Percentiles rank a stretch among this genome's conserved stretches.
phyloP scores from a whole-genome alignment of 2,329 filamentous ascomycete species.

The Hypoxylon sp. region DNA sequence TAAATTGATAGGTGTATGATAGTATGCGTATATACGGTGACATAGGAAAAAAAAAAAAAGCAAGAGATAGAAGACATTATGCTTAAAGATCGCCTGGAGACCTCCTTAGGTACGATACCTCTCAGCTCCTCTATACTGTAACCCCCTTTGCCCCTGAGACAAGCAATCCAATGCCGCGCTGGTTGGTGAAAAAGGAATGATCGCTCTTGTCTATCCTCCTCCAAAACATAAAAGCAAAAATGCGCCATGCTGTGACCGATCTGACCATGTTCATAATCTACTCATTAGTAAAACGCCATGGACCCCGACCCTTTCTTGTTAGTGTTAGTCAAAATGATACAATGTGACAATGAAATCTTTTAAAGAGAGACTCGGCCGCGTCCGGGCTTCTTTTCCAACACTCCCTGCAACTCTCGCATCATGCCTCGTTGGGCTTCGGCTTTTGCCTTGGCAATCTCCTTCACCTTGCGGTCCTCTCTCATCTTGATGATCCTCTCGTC shows the following conservation, averaged over 20 bases:
- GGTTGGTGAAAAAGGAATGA: slow-evolving; percentile 10
- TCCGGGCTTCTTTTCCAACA: slow-evolving; percentile 69
- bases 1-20: slow-evolving; percentile 7
- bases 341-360: slow-evolving; percentile 24
- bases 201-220: slow-evolving; percentile 30
- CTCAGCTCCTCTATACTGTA: slow-evolving; percentile 28
- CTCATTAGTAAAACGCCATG: slow-evolving; percentile 27
- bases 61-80: slow-evolving; percentile 36
- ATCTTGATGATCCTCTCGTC: slow-evolving; percentile 90
- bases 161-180: slow-evolving; percentile 19
- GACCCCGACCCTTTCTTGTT: slow-evolving; percentile 11
- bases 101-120: no score
- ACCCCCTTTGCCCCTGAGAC: slow-evolving; percentile 17
- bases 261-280: slow-evolving; percentile 34
- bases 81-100: slow-evolving; percentile 39
- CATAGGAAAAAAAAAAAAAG: slow-evolving; percentile 30
- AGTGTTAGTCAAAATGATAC: slow-evolving; percentile 29
- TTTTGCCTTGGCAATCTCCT: slow-evolving; percentile 75
- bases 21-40: slow-evolving; percentile 29
- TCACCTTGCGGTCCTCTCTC: slow-evolving; percentile 82
- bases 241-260: slow-evolving; percentile 30
- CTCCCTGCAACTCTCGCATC: slow-evolving; percentile 89
- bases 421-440: slow-evolving; percentile 85
- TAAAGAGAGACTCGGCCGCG: slow-evolving; percentile 41
- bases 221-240: no score